A percentile compares a stretch with the other conserved stretches of the same genome.
These are phyloP conservation scores for Nigrograna mackinnonii DNA, from an alignment of 2,329 filamentous ascomycete species.

Conservation along the genomic window DNA sequence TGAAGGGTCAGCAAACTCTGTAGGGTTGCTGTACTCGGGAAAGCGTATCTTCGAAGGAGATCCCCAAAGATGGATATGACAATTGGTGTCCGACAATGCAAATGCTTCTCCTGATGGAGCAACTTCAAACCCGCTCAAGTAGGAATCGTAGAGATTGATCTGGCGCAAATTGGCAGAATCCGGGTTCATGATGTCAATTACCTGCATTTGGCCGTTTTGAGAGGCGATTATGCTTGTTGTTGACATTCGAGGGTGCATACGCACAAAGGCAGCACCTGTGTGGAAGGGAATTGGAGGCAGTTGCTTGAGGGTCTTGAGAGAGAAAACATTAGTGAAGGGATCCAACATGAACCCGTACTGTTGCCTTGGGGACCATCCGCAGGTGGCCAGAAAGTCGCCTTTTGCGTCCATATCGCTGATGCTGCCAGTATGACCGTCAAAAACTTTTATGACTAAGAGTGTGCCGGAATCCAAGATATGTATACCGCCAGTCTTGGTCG, in stretches of 20 bases:
- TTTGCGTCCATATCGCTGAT: constrained; percentile 98
- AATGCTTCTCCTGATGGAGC: constrained; percentile 86
- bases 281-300: constrained; percentile 91
- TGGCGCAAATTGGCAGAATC: constrained; percentile 85
- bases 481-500: constrained; percentile 79
- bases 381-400: constrained; percentile 93
- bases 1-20: constrained; percentile 70
- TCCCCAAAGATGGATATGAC: constrained; percentile 83
- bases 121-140: constrained; percentile 80
- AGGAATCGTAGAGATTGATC: constrained; percentile 72
- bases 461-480: constrained; percentile 82
- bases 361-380: constrained; percentile 86
- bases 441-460: constrained; percentile 79
- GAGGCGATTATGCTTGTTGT: constrained; percentile 95
- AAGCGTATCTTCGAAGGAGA: constrained; percentile 85
- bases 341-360: constrained; percentile 82
- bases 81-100: constrained; percentile 78
- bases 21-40: constrained; percentile 76
- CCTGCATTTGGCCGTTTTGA: constrained; percentile 89
- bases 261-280: constrained; percentile 88
- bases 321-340: constrained; percentile 92
- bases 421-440: constrained; percentile 85
- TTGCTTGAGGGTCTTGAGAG: constrained; percentile 86
- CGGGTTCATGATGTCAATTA: constrained; percentile 93
- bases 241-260: constrained; percentile 94